phyloP scores from a whole-genome alignment of 2,329 filamentous ascomycete genomes.

The Paradendryphiella salina region DNA sequence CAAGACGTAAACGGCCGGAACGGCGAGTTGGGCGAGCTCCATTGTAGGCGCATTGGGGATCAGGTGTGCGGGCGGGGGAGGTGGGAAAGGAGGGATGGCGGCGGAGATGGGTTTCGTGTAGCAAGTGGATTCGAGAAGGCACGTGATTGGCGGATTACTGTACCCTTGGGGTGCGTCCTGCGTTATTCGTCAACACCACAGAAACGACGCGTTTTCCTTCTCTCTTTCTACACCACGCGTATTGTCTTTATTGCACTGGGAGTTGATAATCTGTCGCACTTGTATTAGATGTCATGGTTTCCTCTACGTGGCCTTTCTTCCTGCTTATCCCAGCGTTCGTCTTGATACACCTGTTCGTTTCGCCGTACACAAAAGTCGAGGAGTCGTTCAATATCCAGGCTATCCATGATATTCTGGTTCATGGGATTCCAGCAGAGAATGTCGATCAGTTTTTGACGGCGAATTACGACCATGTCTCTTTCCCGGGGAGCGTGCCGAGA shows the following conservation, averaged over 20 bases:
- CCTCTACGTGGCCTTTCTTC: slow-evolving; percentile 32
- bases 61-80: slow-evolving; percentile 1
- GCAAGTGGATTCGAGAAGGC: slow-evolving; percentile 15
- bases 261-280: neutral
- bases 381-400: slow-evolving; percentile 98
- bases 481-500: slow-evolving; percentile 87
- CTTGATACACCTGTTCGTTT: slow-evolving; percentile 68
- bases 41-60: slow-evolving; percentile 10
- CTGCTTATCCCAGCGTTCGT: slow-evolving; percentile 38
- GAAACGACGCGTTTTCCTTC: neutral
- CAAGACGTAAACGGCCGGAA: slow-evolving; percentile 68
- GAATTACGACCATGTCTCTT: slow-evolving; percentile 85
- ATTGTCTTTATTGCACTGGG: no score
- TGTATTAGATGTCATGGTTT: slow-evolving; percentile 24
- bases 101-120: slow-evolving; percentile 5
- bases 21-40: slow-evolving; percentile 56
- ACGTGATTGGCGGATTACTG: slow-evolving; percentile 31
- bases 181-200: neutral
- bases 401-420: slow-evolving; percentile 81
- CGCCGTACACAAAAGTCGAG: slow-evolving; percentile 96
- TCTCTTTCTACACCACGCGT: neutral
- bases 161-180: neutral
- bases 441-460: slow-evolving; percentile 58
- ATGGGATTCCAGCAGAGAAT: slow-evolving; percentile 70
- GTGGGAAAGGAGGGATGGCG: neutral